Base-by-base conservation (phyloP, 495 filamentous ascomycete genomes). In the Opeltia flavorubescens region DNA sequence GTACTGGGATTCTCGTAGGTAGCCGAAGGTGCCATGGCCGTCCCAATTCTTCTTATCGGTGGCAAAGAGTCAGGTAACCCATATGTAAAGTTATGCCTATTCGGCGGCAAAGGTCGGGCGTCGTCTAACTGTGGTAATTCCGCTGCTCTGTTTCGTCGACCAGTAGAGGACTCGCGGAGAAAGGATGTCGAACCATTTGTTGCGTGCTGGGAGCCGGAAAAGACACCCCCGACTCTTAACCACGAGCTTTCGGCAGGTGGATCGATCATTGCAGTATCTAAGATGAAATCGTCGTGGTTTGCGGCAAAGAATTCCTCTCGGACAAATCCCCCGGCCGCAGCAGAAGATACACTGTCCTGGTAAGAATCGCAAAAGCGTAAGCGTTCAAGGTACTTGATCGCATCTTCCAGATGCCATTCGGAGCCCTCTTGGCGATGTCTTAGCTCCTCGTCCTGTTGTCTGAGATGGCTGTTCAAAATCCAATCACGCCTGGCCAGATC, bases 331-430 rank as follows among this genome's bases (percentile, higher is more conserved):
- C 56, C 57, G 42, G 65, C 66, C n/a, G 62, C 56, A 9, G 75
- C 77, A 5, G 66, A 66, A 13, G 61, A 66, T 20, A 78, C 58
- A 48, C 72, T 73, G 49, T 83, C 77, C 43, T 78, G 69, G 24
- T 70, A 64, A 12, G 68, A 69, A 38, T 58, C 68, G 8, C 74
- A 77, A 48, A 66, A 65, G 7, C 79, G 76, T 49, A 85, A 56
- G 35, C 67, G 64, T 34, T 76, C 76, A 11, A 86, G 67, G 54
- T 83, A 84, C 50, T 70, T 71, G 53, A 86, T 78, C 4, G 72
- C 74, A 40, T 78, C 68, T 52, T 81, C 80, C 13, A 71, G 18
- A 67, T 68, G 38, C 68, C 68, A 45, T 68, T 53, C 18, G 73
- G 61, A 39, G 67, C 62, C 27, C 68, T 64, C 42, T 12, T 41